Base-by-base conservation (phyloP, 176 grass and related monocot genomes). In the Lolium perenne region DNA sequence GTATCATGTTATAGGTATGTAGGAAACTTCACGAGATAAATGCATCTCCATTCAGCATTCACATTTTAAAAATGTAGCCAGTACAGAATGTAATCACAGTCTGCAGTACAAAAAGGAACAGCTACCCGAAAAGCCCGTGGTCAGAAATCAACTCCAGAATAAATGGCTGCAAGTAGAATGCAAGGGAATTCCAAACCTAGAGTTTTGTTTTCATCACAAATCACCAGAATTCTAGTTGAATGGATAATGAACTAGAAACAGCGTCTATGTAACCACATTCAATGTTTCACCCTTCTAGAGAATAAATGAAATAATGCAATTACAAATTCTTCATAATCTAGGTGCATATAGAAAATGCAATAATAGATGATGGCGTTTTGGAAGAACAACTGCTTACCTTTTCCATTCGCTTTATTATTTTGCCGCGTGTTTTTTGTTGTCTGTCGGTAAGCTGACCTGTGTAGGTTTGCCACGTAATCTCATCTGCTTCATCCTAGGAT, bases 331-430 rank as follows among this genome's bases (percentile, higher is more conserved):
- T 50, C 23, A 65, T 47, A 76, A 63, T 51, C 55, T 62, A 62
- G 41, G 53, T 50, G 65, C 29, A 78, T 74, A 79, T 1, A 89
- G 71, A 20, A 74, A 81, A n/a, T 82, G 53, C 48, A 85, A 53
- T 14, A 1, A 57, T 68, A 13, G 66, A 82, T 48, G 23, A 50
- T 70, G 14, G 1, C 4, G 84, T 85, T 71, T 84, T 8, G 23
- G 62, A 83, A 56, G n/a, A 70, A 63, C 78, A 78, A 80, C 16
- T 77, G 76, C 45, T 88, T 84, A 88, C 96, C 88, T 98, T 98
- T 86, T 98, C 97, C 88, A 98, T 88, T 91, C 97, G 86, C 74
- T 98, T 95, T 86, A 95, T 85, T 70, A 98, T 91, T 93, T 98
- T 98, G 82, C 92, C 82, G 8, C 92, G 92, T 78, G 97, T 98